A percentile compares a stretch with the other conserved stretches of the same genome.
phyloP scores from a whole-genome alignment of 306 rosid species.

The Canavalia ensiformis region DNA sequence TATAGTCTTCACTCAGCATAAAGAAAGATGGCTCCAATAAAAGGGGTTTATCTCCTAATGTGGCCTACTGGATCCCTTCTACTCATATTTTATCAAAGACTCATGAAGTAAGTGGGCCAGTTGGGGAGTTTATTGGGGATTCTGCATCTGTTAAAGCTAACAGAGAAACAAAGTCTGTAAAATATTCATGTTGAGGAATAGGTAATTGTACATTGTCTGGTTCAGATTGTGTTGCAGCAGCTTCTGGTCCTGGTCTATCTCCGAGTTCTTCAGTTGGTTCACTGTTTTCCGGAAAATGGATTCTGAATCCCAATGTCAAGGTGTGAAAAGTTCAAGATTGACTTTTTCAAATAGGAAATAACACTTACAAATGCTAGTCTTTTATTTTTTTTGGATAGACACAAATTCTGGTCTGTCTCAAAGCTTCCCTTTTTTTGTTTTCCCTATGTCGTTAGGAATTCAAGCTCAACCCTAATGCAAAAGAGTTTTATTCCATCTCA shows the following conservation, averaged over 20 bases:
- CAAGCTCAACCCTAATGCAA: constrained; percentile 93
- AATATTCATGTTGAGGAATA: constrained; percentile 61
- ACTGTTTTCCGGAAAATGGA: constrained; percentile 78
- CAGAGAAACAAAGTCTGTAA: constrained; percentile 59
- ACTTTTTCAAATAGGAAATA: constrained; percentile 28
- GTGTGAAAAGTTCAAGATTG: constrained; percentile 51
- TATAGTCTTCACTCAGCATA: constrained; percentile 49
- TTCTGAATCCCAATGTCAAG: constrained; percentile 92
- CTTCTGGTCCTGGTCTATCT: constrained; percentile 74
- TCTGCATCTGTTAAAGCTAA: constrained; percentile 57
- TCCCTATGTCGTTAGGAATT: constrained; percentile 69
- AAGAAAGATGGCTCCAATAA: constrained; percentile 65
- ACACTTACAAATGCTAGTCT: background rate
- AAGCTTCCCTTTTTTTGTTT: constrained; percentile 11
- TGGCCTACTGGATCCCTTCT: constrained; percentile 54
- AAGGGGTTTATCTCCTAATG: constrained; percentile 54
- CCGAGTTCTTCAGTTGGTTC: constrained; percentile 94
- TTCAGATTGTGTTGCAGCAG: constrained; percentile 62
- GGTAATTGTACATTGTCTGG: constrained; percentile 68
- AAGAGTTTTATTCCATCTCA: constrained; percentile 83
- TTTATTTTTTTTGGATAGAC: background rate
- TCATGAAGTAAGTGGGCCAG: constrained; percentile 54
- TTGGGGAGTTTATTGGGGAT: constrained; percentile 55
- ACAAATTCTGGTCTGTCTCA: constrained; percentile 30
- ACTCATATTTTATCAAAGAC: constrained; percentile 55